A percentile compares a stretch with the other conserved stretches of the same genome.
Evolutionary conservation across 2,329 filamentous ascomycete genomes (phyloP).

Genomic region (Biscogniauxia marginata): DNA sequence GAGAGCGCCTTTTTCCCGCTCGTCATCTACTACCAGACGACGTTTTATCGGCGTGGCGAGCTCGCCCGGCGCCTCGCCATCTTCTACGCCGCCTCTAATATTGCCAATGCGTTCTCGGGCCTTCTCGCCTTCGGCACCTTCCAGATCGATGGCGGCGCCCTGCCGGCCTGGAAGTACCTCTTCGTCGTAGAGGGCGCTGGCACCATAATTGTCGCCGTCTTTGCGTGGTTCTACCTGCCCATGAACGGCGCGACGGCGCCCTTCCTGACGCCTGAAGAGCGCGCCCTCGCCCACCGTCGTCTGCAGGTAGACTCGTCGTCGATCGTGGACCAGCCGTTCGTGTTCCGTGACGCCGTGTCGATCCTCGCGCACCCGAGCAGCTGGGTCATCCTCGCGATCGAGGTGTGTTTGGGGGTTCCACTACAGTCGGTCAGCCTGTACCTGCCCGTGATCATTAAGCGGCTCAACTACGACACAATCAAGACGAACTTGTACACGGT

Average conservation of each 20-base stretch:
- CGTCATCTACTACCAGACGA: slow-evolving; percentile 55
- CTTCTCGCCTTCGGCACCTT: slow-evolving; percentile 47
- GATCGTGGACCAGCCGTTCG: slow-evolving; percentile 51
- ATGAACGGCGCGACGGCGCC: slow-evolving; percentile 58
- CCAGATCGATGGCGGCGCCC: slow-evolving; percentile 37
- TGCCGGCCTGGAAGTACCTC: slow-evolving; percentile 44
- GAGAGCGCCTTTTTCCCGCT: slow-evolving; percentile 68
- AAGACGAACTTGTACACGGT: slow-evolving; percentile 78
- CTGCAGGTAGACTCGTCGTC: slow-evolving; percentile 73
- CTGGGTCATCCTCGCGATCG: slow-evolving; percentile 49
- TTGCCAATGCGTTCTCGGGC: slow-evolving; percentile 57
- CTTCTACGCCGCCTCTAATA: slow-evolving; percentile 73
- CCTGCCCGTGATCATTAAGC: slow-evolving; percentile 51
- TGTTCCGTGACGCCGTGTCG: slow-evolving; percentile 47
- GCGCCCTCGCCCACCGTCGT: slow-evolving; percentile 64
- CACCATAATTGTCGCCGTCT: slow-evolving; percentile 59
- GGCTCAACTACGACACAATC: slow-evolving; percentile 46
- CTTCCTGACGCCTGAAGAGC: slow-evolving; percentile 66
- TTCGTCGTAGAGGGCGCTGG: slow-evolving; percentile 47
- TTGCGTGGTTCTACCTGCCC: slow-evolving; percentile 69
- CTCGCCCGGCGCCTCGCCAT: slow-evolving; percentile 66
- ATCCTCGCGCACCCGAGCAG: slow-evolving; percentile 50
- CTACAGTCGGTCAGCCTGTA: slow-evolving; percentile 55
- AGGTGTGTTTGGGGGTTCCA: slow-evolving; percentile 57
- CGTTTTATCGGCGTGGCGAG: slow-evolving; percentile 69